Percentiles rank a stretch among this genome's conserved stretches.
Conservation (phyloP, 1,284 basidiomycete genomes). For the Leccinum fallax region DNA sequence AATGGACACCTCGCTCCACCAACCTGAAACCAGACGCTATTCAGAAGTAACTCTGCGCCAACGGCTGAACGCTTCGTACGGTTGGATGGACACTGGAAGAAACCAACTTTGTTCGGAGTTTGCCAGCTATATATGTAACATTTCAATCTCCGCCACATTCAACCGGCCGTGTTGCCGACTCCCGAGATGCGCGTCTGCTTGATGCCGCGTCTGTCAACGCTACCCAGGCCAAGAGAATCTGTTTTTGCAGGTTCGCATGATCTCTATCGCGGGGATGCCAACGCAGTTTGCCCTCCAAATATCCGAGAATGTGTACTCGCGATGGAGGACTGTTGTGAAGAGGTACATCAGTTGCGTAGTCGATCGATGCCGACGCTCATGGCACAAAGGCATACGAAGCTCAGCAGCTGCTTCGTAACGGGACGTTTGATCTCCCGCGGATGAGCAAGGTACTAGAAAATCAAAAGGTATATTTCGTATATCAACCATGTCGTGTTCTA, state of each 20-base stretch:
- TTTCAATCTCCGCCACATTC: constrained; percentile 28
- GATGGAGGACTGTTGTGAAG: constrained; percentile 75
- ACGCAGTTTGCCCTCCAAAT: constrained; percentile 66
- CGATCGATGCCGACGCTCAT: background rate
- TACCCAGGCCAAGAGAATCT: constrained; percentile 65
- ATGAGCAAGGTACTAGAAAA: constrained; percentile 66
- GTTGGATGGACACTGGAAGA: constrained; percentile 49
- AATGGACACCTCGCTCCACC: constrained; percentile 70
- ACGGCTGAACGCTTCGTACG: constrained; percentile 42
- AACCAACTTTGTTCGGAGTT: constrained; percentile 8
- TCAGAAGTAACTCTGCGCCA: constrained; percentile 32
- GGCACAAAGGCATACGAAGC: constrained; percentile 59
- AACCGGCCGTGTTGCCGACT: constrained; percentile 12
- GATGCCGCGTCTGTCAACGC: constrained; percentile 62
- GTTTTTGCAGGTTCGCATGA: constrained; percentile 65
- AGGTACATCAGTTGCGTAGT: constrained; percentile 40
- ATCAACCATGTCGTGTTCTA: background rate
- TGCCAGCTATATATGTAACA: constrained; percentile 12
- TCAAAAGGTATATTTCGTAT: constrained; percentile 50
- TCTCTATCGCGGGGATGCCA: constrained; percentile 57
- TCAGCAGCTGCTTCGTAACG: constrained; percentile 66
- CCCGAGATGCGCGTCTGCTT: background rate
- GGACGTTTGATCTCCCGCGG: constrained; percentile 67
- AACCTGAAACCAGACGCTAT: constrained; percentile 60
- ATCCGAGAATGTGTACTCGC: constrained; percentile 71